phyloP scores from a whole-genome alignment of 2,329 filamentous ascomycete genomes.

The Pseudogymnoascus sp. region DNA sequence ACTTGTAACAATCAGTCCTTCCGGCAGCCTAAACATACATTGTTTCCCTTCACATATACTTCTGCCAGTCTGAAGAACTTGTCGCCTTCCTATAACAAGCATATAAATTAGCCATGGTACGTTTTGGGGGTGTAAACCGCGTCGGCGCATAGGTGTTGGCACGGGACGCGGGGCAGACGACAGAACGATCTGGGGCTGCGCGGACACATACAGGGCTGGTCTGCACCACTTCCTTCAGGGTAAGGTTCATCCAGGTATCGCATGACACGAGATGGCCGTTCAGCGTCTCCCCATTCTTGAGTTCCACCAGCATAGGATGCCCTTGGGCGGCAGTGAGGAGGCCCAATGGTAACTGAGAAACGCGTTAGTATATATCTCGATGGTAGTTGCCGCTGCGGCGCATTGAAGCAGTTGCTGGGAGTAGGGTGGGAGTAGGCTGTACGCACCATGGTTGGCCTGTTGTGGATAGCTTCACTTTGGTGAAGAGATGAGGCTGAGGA shows the following conservation, averaged over 20 bases:
- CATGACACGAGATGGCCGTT: conserved; percentile 94
- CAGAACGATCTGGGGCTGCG: background rate
- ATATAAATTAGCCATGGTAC: background rate
- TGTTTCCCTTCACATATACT: conserved; percentile 95
- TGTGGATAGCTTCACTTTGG: conserved; percentile 6
- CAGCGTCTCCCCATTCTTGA: conserved; percentile 94
- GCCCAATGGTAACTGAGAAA: conserved; percentile 58
- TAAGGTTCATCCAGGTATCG: conserved; percentile 99
- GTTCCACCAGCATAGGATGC: conserved; percentile 94
- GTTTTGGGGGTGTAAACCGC: background rate
- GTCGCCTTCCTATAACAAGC: conserved; percentile 65
- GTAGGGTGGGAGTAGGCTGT: background rate
- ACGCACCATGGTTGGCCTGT: conserved; percentile 9
- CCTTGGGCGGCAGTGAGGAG: conserved; percentile 93
- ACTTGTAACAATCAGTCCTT: background rate
- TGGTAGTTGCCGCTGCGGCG: background rate
- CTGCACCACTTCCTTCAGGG: conserved; percentile 92
- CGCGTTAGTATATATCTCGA: background rate
- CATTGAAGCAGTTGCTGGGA: background rate
- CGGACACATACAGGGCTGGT: conserved; percentile 64
- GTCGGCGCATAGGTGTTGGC: background rate
- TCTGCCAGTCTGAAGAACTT: conserved; percentile 88
- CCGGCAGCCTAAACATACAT: conserved; percentile 47
- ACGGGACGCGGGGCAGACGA: background rate
- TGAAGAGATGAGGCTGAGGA: background rate